A percentile compares a stretch with the other conserved stretches of the same genome.
These are phyloP conservation scores for Raddia guianensis DNA, from an alignment of 176 grass and related monocot species.

Conservation along the genomic window DNA sequence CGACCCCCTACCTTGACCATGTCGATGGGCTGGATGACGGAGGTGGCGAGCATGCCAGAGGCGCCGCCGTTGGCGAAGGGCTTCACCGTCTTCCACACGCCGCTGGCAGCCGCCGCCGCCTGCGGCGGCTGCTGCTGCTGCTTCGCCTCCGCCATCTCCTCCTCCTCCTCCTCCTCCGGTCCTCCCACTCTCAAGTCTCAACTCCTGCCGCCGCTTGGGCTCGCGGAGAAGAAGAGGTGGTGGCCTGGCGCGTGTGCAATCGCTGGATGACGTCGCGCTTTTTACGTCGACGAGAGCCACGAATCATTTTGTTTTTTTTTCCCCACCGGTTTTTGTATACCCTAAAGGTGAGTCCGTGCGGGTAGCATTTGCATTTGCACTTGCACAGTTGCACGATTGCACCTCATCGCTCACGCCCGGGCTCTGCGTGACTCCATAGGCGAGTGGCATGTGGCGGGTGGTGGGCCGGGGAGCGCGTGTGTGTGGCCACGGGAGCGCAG, in stretches of 20 bases:
- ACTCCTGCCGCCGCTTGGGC: not conserved
- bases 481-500: no score
- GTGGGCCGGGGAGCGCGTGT: no score
- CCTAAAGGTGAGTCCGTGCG: not conserved
- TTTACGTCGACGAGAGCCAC: conserved; percentile 7
- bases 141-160: conserved; percentile 74
- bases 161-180: not conserved
- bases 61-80: conserved; percentile 72
- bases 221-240: not conserved
- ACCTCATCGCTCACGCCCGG: not conserved
- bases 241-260: conserved; percentile 7
- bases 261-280: conserved; percentile 30
- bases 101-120: conserved; percentile 37
- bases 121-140: conserved; percentile 41
- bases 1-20: conserved; percentile 63
- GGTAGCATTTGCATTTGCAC: not conserved
- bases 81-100: conserved; percentile 71
- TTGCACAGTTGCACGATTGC: not conserved
- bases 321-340: not conserved
- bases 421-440: not conserved
- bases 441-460: not conserved
- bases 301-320: not conserved
- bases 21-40: conserved; percentile 88
- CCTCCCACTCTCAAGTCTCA: not conserved
- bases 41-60: conserved; percentile 81